phyloP scores from a whole-genome alignment of 1,284 basidiomycete genomes.

The Hortiboletus rubellus region DNA sequence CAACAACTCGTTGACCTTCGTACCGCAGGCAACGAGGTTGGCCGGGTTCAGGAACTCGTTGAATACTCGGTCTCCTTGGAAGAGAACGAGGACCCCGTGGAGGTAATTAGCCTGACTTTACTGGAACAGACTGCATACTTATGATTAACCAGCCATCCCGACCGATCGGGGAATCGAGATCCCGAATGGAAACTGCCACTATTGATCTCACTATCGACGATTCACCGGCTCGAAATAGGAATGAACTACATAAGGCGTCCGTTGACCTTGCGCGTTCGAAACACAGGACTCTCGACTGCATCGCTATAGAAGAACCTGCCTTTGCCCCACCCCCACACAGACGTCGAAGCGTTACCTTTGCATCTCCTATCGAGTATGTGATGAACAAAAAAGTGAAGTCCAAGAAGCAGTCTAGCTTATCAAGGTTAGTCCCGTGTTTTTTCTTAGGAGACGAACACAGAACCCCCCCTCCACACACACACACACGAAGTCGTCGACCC shows the following conservation, averaged over 20 bases:
- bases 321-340: slow-evolving; percentile 5
- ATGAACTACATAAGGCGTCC: neutral
- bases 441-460: neutral
- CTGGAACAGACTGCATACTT: neutral
- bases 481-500: neutral
- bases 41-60: neutral
- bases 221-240: slow-evolving; percentile 14
- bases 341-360: slow-evolving; percentile 31
- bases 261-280: neutral
- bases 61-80: slow-evolving; percentile 3
- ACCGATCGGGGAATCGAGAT: slow-evolving; percentile 9
- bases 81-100: neutral
- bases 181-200: slow-evolving; percentile 7
- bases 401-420: neutral
- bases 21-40: neutral
- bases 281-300: neutral
- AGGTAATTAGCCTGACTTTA: slow-evolving; percentile 13
- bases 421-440: slow-evolving; percentile 8
- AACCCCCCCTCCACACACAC: no score
- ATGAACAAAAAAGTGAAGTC: slow-evolving; percentile 2
- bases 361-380: slow-evolving; percentile 28
- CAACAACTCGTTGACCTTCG: neutral
- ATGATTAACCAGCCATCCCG: slow-evolving; percentile 14
- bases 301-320: neutral
- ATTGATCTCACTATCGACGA: slow-evolving; percentile 35